Percentiles rank a stretch among this genome's conserved stretches.
Conservation (phyloP, 148 eudicot species). For the Amaranthus cruentus region DNA sequence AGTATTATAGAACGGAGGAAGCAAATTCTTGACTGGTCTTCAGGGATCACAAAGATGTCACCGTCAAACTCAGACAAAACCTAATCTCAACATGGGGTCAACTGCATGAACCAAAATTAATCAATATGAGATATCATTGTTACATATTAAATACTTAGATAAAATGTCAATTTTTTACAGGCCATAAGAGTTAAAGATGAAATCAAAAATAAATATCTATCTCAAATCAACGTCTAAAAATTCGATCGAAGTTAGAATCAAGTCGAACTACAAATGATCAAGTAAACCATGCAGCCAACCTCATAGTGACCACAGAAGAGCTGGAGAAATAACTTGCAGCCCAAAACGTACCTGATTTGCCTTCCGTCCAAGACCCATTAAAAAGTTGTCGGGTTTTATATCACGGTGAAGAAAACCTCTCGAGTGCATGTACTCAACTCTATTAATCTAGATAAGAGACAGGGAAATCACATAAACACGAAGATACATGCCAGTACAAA, state of each 20-base stretch:
- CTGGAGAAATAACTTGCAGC: not conserved
- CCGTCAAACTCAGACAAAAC: too few relatives aligned
- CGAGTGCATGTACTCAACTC: slow-evolving; percentile 95
- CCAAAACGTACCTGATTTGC: slow-evolving; percentile 77
- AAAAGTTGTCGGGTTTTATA: slow-evolving; percentile 94
- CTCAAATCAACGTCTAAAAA: not conserved
- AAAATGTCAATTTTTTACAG: too few relatives aligned
- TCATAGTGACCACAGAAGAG: not conserved
- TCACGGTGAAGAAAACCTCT: slow-evolving; percentile 99
- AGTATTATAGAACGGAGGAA: too few relatives aligned
- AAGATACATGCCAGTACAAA: not conserved
- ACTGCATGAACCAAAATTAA: too few relatives aligned
- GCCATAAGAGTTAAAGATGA: not conserved
- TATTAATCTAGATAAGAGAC: slow-evolving; percentile 48
- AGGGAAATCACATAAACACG: slow-evolving; percentile 5
- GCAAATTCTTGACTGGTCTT: too few relatives aligned
- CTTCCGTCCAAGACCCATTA: slow-evolving; percentile 98
- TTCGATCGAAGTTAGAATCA: not conserved
- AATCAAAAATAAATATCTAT: not conserved
- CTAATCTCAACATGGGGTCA: too few relatives aligned
- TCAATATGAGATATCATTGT: too few relatives aligned
- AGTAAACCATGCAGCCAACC: slow-evolving; percentile 6
- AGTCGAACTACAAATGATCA: not conserved
- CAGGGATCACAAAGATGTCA: too few relatives aligned
- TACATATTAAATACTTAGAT: too few relatives aligned